Evolutionary conservation across 1,284 basidiomycete species (phyloP).

Genomic region (Cutaneotrichosporon cavernicola): DNA sequence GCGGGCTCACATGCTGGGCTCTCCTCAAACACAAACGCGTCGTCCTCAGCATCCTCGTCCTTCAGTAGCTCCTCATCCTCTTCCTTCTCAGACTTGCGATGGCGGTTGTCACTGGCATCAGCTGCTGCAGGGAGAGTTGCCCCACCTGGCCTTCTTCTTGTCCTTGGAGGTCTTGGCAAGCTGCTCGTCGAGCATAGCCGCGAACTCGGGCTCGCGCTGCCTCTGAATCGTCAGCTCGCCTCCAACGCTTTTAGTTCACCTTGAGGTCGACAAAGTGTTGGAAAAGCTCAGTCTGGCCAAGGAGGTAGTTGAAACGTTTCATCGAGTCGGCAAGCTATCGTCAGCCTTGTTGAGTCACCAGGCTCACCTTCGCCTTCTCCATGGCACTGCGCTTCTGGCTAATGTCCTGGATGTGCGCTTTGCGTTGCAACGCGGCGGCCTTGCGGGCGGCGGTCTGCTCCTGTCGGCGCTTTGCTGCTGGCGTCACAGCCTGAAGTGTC

Average conservation of each 20-base stretch:
- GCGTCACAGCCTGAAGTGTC: constrained; percentile 26
- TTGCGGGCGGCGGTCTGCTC: constrained; percentile 39
- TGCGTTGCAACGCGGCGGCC: constrained; percentile 43
- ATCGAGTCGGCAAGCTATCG: constrained; percentile 84
- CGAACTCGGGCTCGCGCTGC: constrained; percentile 91
- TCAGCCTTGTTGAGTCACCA: constrained; percentile 1
- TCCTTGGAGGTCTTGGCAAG: constrained; percentile 68
- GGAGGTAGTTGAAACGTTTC: constrained; percentile 89
- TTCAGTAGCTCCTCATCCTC: constrained; percentile 94
- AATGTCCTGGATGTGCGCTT: constrained; percentile 47
- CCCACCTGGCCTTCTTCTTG: constrained; percentile 68
- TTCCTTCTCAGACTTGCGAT: constrained; percentile 95
- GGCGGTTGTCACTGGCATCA: constrained; percentile 64
- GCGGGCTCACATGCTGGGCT: constrained; percentile 74
- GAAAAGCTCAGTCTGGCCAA: constrained; percentile 94
- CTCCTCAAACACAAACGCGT: constrained; percentile 87
- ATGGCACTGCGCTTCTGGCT: constrained; percentile 46
- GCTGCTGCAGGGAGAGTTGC: constrained; percentile 22
- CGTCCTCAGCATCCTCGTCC: constrained; percentile 74
- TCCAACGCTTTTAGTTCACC: constrained; percentile 55
- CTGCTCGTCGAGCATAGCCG: constrained; percentile 73
- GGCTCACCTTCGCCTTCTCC: constrained; percentile 50
- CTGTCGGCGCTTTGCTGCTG: constrained; percentile 37
- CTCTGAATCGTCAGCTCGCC: constrained; percentile 57
- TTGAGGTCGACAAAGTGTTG: constrained; percentile 95